These are phyloP conservation scores for Microascus cirrosus DNA, from an alignment of 2,329 filamentous ascomycete genomes.

Conservation along the genomic window DNA sequence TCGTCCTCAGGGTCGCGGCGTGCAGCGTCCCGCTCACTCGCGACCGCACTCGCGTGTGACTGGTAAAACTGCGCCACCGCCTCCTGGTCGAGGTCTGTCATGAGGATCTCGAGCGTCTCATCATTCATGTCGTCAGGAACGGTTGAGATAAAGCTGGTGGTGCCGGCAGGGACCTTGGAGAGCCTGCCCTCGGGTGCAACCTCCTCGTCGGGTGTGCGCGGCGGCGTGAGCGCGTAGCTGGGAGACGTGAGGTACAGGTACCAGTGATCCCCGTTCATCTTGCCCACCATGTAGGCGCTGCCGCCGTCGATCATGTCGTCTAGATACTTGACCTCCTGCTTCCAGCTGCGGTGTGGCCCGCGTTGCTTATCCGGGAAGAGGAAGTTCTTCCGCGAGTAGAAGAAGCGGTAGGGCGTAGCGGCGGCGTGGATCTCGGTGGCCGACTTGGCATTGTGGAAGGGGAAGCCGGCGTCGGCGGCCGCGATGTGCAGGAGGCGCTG, in stretches of 20 bases:
- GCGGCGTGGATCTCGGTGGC: slow-evolving; percentile 59
- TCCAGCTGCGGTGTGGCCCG: slow-evolving; percentile 94
- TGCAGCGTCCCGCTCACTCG: slow-evolving; percentile 53
- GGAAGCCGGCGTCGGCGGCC: slow-evolving; percentile 77
- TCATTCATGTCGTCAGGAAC: slow-evolving; percentile 45
- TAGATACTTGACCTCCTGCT: slow-evolving; percentile 84
- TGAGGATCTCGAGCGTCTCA: slow-evolving; percentile 66
- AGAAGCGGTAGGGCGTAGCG: slow-evolving; percentile 87
- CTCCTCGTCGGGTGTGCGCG: slow-evolving; percentile 55
- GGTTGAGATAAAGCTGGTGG: slow-evolving; percentile 22
- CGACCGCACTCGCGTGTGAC: slow-evolving; percentile 72
- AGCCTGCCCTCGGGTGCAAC: slow-evolving; percentile 23
- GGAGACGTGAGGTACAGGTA: slow-evolving; percentile 95
- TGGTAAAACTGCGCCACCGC: slow-evolving; percentile 62
- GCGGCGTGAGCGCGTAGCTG: slow-evolving; percentile 67
- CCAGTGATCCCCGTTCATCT: slow-evolving; percentile 99
- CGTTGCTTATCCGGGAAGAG: slow-evolving; percentile 89
- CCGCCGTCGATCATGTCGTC: slow-evolving; percentile 86
- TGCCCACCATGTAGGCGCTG: slow-evolving; percentile 98
- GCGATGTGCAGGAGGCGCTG: slow-evolving; percentile 90
- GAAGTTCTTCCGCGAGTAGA: slow-evolving; percentile 99
- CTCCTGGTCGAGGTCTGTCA: slow-evolving; percentile 59
- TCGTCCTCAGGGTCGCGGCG: slow-evolving; percentile 32
- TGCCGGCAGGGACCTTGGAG: slow-evolving; percentile 44
- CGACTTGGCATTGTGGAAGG: slow-evolving; percentile 59